Conservation (phyloP, 192 early-diverging fungal species). For the Rhizophagus sp. region DNA sequence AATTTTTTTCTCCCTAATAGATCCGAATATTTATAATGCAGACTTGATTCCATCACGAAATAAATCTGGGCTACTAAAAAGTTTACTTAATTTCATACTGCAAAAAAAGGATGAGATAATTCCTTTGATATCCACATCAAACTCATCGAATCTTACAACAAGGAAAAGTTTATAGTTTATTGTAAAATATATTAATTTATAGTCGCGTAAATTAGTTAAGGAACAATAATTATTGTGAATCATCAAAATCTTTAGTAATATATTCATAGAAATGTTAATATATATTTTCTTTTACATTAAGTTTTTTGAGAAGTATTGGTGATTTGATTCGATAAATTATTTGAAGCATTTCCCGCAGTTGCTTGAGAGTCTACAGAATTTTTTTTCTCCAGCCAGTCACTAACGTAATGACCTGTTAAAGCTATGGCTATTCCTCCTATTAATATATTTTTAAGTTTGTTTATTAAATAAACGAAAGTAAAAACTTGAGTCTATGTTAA, state of each 20-base stretch:
- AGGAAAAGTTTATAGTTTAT: background rate
- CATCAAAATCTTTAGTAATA: background rate
- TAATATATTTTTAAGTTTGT: background rate
- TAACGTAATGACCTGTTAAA: background rate
- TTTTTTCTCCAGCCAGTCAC: background rate
- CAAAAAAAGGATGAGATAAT: slow-evolving; percentile 29
- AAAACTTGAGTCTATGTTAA: background rate
- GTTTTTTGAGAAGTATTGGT: background rate
- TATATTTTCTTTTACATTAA: background rate
- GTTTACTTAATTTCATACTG: slow-evolving; percentile 21
- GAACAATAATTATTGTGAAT: background rate
- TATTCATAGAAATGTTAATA: background rate
- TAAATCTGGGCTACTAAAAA: slow-evolving; percentile 20
- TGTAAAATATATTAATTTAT: background rate
- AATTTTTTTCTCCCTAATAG: background rate
- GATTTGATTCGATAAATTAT: background rate
- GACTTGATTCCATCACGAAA: slow-evolving; percentile 14
- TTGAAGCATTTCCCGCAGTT: background rate
- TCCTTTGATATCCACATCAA: slow-evolving; percentile 1
- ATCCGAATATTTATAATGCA: slow-evolving; percentile 18
- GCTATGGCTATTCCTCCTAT: background rate
- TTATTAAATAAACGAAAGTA: background rate
- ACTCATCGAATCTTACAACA: background rate
- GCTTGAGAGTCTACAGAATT: background rate
- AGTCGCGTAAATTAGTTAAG: background rate